A percentile compares a stretch with the other conserved stretches of the same genome.
These are phyloP conservation scores for Alternaria gaisen DNA, from an alignment of 2,329 filamentous ascomycete species.

Conservation along the genomic window DNA sequence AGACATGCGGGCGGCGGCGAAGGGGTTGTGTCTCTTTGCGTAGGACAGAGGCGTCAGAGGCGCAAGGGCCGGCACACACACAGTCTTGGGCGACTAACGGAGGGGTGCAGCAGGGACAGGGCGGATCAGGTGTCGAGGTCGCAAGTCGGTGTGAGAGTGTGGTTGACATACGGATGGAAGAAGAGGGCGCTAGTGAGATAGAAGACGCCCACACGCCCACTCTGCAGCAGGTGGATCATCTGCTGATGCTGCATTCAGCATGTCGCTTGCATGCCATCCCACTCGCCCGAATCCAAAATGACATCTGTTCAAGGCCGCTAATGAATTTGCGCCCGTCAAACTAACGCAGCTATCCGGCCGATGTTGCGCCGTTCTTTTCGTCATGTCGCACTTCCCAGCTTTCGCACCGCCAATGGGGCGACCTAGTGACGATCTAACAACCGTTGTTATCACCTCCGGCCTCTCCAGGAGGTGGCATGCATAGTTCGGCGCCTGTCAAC, in stretches of 20 bases:
- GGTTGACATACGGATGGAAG: conserved; percentile 8
- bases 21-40: conserved; percentile 12
- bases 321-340: conserved; percentile 1
- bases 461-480: background rate
- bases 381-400: conserved; percentile 10
- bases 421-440: background rate
- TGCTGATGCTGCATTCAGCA: conserved; percentile 8
- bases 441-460: background rate
- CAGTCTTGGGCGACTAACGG: conserved; percentile 8
- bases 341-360: conserved; percentile 9
- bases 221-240: conserved; percentile 9
- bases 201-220: conserved; percentile 2
- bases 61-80: conserved; percentile 14
- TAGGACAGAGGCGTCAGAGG: conserved; percentile 6
- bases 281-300: conserved; percentile 6
- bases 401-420: background rate
- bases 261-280: background rate
- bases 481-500: conserved; percentile 11
- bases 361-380: conserved; percentile 15
- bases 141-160: conserved; percentile 14
- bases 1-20: conserved; percentile 31
- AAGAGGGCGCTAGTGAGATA: conserved; percentile 12
- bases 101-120: conserved; percentile 11
- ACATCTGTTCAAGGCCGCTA: conserved; percentile 2
- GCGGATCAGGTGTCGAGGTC: conserved; percentile 17